Conservation (phyloP, 163 green algal genomes). For the Chlamydomonas reinhardtii region DNA sequence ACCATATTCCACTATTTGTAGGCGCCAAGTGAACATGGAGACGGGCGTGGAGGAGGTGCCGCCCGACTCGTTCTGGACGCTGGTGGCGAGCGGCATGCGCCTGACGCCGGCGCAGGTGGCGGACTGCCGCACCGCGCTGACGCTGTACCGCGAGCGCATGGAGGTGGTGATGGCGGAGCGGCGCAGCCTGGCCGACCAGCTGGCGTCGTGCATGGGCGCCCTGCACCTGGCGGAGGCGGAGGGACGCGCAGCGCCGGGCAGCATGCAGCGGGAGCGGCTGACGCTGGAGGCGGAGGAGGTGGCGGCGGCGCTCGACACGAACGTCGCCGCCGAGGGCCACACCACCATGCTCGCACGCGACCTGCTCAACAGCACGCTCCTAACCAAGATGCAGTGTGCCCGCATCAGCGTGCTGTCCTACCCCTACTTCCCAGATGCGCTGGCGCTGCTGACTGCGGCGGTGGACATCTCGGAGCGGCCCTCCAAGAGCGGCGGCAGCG, state of each 20-base stretch:
- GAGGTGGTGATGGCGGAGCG: conserved; percentile 7
- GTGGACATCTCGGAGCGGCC: neutral
- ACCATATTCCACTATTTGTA: too few relatives aligned
- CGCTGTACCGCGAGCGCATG: conserved; percentile 32
- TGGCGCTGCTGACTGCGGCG: neutral
- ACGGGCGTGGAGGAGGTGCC: conserved; percentile 23
- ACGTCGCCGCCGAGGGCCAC: conserved; percentile 1
- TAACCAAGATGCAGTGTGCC: neutral
- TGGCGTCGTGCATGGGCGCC: neutral
- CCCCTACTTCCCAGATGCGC: conserved; percentile 15
- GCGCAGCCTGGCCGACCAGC: neutral
- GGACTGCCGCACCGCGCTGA: neutral
- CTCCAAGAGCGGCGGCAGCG: too few relatives aligned
- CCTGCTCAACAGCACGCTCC: conserved; percentile 3
- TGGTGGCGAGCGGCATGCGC: neutral
- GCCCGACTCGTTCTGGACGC: conserved; percentile 2
- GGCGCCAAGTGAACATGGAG: conserved; percentile 14
- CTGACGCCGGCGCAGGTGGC: neutral
- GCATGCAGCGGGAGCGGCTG: neutral
- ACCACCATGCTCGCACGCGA: neutral
- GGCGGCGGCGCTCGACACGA: neutral
- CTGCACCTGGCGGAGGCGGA: conserved; percentile 29
- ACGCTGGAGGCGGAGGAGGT: neutral
- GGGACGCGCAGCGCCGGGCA: conserved; percentile 5
- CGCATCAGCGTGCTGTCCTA: conserved; percentile 25